A percentile compares a stretch with the other conserved stretches of the same genome.
These are phyloP conservation scores for Ustilago lituana DNA, from an alignment of 1,284 basidiomycete genomes.

Conservation along the genomic window DNA sequence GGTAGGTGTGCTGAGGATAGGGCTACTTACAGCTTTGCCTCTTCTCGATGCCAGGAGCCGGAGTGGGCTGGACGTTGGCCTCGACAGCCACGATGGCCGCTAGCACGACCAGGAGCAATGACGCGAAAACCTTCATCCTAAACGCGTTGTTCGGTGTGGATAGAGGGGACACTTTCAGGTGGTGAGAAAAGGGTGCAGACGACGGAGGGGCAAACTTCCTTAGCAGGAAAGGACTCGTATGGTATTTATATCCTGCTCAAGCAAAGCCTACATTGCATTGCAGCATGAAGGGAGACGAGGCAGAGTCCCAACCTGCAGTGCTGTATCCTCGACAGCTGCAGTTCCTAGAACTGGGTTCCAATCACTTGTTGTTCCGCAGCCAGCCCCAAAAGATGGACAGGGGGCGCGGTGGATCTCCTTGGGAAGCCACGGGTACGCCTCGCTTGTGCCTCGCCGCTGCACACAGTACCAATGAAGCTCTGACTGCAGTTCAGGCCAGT, in stretches of 20 bases:
- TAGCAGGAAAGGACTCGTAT: too few species aligned
- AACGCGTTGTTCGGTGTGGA: not conserved
- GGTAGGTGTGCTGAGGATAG: too few species aligned
- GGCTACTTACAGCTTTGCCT: slow-evolving; percentile 24
- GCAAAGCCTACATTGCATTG: too few species aligned
- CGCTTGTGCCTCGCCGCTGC: too few species aligned
- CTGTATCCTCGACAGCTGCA: too few species aligned
- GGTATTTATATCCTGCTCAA: not conserved
- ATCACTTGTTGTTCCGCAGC: not conserved
- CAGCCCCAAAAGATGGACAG: not conserved
- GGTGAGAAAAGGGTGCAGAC: not conserved
- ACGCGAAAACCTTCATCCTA: slow-evolving; percentile 33
- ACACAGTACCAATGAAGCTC: too few species aligned
- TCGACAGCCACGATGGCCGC: slow-evolving; percentile 23
- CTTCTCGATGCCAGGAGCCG: slow-evolving; percentile 35
- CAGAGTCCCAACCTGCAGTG: too few species aligned
- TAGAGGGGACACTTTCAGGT: too few species aligned
- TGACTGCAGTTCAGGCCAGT: too few species aligned
- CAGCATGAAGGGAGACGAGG: too few species aligned
- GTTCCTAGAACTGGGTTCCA: too few species aligned
- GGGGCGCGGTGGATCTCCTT: not conserved
- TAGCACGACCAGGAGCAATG: slow-evolving; percentile 25
- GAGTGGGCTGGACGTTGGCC: slow-evolving; percentile 31
- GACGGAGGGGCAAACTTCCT: too few species aligned
- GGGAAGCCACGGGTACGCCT: slow-evolving; percentile 4